Base-by-base conservation (phyloP, 306 rosid genomes). In the Betula pendula region DNA sequence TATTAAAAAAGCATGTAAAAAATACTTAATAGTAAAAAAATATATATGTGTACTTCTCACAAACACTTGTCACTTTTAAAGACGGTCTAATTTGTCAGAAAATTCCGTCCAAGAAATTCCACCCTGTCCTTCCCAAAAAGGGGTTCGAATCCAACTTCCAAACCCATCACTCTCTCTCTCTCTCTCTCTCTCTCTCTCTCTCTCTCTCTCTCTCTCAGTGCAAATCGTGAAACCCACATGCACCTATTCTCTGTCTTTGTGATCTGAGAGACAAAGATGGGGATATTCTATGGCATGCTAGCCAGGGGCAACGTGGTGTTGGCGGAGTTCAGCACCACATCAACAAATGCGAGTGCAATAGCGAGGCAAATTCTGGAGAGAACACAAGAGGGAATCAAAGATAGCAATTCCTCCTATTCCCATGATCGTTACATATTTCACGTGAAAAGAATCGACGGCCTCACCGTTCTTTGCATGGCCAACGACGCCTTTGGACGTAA, bases 341-440 rank as follows among this genome's bases (percentile, higher is more conserved):
- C 83, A 59, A 81, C 84, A n/a, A 89, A 89, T 71, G 90, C 89
- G 3, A 79, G 75, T 75, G 70, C 51, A 2, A 27, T 89, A 22
- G 90, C 91, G 19, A 85, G 86, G 70, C 86, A 89, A 53, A 81
- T 87, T 17, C 73, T 87, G 3, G 76, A 53, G 75, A 83, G 80
- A 79, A 68, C 83, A 25, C 69, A 79, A 51, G 63, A 68, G 59
- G 88, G 70, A 20, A 56, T 74, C 44, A 70, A 79, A 22, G 88
- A 87, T 60, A 83, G 84, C 85, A 89, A 79, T 35, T 75, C 84
- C 19, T 87, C 88, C 0, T 89, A 74, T 67, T 84, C 89, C 8
- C 91, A 89, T 13, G 93, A 87, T 79, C 89, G 85, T 22, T 89
- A 79, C 58, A 73, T 89, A 75, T 87, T 89, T 75, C 93, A 89